Conservation (phyloP, 768 basidiomycete genomes). For the Pluteus cervinus region DNA sequence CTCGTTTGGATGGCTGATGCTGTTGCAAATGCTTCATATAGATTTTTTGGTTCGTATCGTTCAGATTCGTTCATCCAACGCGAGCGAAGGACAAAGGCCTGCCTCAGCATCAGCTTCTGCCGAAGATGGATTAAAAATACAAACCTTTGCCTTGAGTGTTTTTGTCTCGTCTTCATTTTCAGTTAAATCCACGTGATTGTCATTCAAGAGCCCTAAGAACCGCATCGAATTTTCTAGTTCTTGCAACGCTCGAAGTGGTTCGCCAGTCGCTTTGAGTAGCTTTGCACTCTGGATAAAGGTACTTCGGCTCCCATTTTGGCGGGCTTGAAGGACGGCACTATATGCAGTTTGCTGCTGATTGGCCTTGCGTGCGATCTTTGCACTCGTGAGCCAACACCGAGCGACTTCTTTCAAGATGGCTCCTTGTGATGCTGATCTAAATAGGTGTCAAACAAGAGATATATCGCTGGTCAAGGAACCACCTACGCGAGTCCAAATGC, state of each 20-base stretch:
- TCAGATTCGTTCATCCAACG: conserved; percentile 93
- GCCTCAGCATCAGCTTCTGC: background rate
- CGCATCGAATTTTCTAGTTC: conserved; percentile 77
- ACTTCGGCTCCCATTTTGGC: conserved; percentile 62
- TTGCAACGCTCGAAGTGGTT: conserved; percentile 79
- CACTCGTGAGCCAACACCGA: conserved; percentile 83
- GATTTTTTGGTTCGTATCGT: conserved; percentile 60
- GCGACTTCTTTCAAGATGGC: conserved; percentile 60
- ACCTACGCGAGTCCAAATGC: conserved; percentile 67
- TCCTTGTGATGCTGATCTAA: conserved; percentile 20
- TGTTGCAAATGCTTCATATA: conserved; percentile 52
- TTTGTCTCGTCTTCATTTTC: conserved; percentile 44
- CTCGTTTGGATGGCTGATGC: conserved; percentile 44
- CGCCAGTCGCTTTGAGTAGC: conserved; percentile 71
- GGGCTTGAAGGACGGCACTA: conserved; percentile 88
- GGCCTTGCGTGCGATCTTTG: conserved; percentile 95
- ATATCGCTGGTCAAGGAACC: conserved; percentile 15
- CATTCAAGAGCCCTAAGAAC: conserved; percentile 39
- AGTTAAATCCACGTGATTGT: conserved; percentile 52
- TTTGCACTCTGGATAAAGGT: conserved; percentile 90
- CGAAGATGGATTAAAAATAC: conserved; percentile 6
- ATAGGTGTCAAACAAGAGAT: conserved; percentile 4
- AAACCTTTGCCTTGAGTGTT: conserved; percentile 67
- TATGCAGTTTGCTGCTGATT: conserved; percentile 96
- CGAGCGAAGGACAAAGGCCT: conserved; percentile 79